Conservation (phyloP, 2,329 filamentous ascomycete species). For the Orbilia quercus region DNA sequence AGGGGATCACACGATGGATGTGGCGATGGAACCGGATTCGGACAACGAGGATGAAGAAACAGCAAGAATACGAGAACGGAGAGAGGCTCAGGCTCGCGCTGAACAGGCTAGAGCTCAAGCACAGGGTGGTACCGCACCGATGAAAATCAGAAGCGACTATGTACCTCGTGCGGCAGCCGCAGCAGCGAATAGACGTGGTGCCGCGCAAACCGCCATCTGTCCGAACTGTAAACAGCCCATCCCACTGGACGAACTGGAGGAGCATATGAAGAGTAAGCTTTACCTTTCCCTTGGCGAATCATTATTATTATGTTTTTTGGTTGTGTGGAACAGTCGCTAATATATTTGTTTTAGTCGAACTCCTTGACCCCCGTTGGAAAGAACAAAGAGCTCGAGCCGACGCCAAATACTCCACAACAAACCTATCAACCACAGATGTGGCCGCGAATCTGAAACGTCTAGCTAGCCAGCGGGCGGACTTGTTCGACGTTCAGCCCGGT, state of each 20-base stretch:
- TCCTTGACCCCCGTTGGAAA: conserved; percentile 93
- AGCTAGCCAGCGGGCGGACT: conserved; percentile 84
- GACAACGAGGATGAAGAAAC: conserved; percentile 73
- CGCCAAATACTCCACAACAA: conserved; percentile 83
- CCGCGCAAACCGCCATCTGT: conserved; percentile 77
- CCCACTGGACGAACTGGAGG: conserved; percentile 84
- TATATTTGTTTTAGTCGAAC: conserved; percentile 72
- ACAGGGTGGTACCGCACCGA: conserved; percentile 74
- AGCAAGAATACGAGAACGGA: conserved; percentile 72
- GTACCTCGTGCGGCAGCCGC: conserved; percentile 83
- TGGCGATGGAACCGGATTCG: conserved; percentile 60
- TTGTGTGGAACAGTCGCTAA: conserved; percentile 61
- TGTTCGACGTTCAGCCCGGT: conserved; percentile 74
- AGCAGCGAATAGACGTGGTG: conserved; percentile 68
- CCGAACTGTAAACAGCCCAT: conserved; percentile 94
- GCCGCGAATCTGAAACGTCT: conserved; percentile 96
- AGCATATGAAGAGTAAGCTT: conserved; percentile 84
- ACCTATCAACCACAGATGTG: conserved; percentile 84
- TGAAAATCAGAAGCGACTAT: conserved; percentile 95
- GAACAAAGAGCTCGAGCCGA: conserved; percentile 93
- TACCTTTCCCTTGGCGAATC: background rate
- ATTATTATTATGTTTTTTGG: background rate
- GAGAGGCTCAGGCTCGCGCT: conserved; percentile 72
- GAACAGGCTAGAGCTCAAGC: conserved; percentile 83
- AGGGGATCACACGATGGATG: conserved; percentile 59